phyloP scores from a whole-genome alignment of 495 filamentous ascomycete genomes.

The Neurospora discreta region DNA sequence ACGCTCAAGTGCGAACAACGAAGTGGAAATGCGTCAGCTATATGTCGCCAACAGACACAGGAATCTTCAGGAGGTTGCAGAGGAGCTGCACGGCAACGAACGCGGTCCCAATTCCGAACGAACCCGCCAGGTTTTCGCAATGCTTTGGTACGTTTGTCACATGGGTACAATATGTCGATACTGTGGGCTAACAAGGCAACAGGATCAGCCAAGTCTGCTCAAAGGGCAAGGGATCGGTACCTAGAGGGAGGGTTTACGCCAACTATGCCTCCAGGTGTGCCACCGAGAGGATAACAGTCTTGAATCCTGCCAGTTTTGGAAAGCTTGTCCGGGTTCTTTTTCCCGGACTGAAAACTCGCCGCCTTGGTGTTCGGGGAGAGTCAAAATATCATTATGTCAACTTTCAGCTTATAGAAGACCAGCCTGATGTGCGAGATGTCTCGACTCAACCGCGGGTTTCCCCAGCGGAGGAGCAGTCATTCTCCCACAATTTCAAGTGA shows the following conservation, averaged over 20 bases:
- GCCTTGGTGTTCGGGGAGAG: conserved; percentile 86
- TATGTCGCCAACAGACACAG: conserved; percentile 66
- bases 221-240: conserved; percentile 72
- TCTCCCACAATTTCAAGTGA: conserved; percentile 33
- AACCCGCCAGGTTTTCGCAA: conserved; percentile 92
- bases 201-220: conserved; percentile 80
- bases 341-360: conserved; percentile 81
- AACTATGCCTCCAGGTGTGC: conserved; percentile 86
- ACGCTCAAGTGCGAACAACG: conserved; percentile 67
- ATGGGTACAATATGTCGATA: neutral
- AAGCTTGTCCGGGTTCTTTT: conserved; percentile 95
- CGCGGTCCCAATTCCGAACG: conserved; percentile 74
- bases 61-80: conserved; percentile 69
- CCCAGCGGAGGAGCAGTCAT: conserved; percentile 24
- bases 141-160: conserved; percentile 70
- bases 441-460: conserved; percentile 25
- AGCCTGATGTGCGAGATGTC: conserved; percentile 33
- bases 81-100: conserved; percentile 54
- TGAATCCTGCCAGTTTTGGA: conserved; percentile 95
- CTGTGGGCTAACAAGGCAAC: conserved; percentile 6
- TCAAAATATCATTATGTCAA: conserved; percentile 98
- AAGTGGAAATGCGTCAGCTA: conserved; percentile 81
- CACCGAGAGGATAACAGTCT: conserved; percentile 78
- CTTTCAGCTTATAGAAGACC: conserved; percentile 58
- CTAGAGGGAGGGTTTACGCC: conserved; percentile 83